phyloP scores from a whole-genome alignment of 352 stramenopile species.

The Thalassiosira mediterranea region DNA sequence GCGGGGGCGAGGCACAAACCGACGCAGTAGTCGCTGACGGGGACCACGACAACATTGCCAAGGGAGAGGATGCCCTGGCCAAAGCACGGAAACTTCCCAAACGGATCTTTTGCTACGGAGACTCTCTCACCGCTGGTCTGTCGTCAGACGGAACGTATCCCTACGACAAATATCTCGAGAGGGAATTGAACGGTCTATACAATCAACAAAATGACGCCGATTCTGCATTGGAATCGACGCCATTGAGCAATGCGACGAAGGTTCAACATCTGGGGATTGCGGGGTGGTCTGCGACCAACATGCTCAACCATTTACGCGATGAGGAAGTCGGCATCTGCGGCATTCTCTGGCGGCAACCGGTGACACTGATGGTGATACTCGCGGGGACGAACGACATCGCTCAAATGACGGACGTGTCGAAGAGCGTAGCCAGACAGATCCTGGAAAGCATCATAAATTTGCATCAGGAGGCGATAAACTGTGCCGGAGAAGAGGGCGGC shows the following conservation, averaged over 20 bases:
- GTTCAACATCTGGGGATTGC: constrained; percentile 16
- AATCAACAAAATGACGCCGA: too few species aligned
- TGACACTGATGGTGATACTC: constrained; percentile 23
- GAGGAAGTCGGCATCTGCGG: constrained; percentile 6
- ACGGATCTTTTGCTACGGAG: constrained; percentile 27
- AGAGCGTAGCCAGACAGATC: constrained; percentile 1
- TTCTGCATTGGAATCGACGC: background rate
- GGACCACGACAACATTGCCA: too few species aligned
- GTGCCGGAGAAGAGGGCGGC: background rate
- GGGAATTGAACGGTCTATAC: constrained; percentile 19
- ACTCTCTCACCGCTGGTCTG: constrained; percentile 15
- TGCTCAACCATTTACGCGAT: constrained; percentile 17
- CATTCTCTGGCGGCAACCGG: background rate
- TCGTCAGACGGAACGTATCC: background rate
- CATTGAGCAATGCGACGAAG: background rate
- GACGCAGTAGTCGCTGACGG: too few species aligned
- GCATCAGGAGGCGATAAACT: constrained; percentile 6
- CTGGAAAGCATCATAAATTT: constrained; percentile 10
- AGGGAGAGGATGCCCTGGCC: too few species aligned
- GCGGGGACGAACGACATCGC: constrained; percentile 18
- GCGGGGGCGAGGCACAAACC: too few species aligned
- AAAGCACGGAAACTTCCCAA: too few species aligned
- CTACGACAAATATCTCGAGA: constrained; percentile 17
- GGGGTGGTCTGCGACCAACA: constrained; percentile 4
- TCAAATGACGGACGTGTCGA: background rate